Conservation (phyloP, 352 stramenopile species). For the Phytophthora sojae region DNA sequence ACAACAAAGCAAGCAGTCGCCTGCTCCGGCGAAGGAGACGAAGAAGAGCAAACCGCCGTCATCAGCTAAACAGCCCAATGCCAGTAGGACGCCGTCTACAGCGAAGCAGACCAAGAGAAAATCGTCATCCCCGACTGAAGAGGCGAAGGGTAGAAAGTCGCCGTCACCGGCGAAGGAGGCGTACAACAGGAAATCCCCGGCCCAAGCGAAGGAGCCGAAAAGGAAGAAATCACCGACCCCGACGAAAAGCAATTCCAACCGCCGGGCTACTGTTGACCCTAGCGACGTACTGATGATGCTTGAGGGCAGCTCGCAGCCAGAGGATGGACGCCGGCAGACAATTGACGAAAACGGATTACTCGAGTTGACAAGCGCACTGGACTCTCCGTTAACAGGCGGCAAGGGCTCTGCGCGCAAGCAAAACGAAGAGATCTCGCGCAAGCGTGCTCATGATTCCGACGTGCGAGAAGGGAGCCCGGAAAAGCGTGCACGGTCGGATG, state of each 20-base stretch:
- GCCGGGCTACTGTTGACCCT: slow-evolving; percentile 64
- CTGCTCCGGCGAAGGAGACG: background rate
- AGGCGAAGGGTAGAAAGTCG: slow-evolving; percentile 7
- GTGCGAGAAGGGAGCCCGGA: slow-evolving; percentile 9
- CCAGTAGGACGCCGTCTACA: slow-evolving; percentile 9
- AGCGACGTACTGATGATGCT: slow-evolving; percentile 46
- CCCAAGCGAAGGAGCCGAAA: slow-evolving; percentile 15
- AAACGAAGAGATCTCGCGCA: slow-evolving; percentile 32
- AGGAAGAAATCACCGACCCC: slow-evolving; percentile 7
- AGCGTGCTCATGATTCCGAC: slow-evolving; percentile 34
- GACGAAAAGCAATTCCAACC: slow-evolving; percentile 17
- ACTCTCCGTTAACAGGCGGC: slow-evolving; percentile 7
- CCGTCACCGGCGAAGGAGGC: slow-evolving; percentile 7
- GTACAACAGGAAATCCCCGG: slow-evolving; percentile 9
- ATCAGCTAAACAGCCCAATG: slow-evolving; percentile 10
- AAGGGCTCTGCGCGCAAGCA: slow-evolving; percentile 9
- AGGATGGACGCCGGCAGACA: slow-evolving; percentile 56
- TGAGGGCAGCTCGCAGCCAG: slow-evolving; percentile 10
- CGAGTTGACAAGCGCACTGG: slow-evolving; percentile 44
- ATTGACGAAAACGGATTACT: slow-evolving; percentile 63
- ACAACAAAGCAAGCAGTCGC: background rate
- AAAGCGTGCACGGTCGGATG: slow-evolving; percentile 24
- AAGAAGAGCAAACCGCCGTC: background rate
- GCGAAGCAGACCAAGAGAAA: slow-evolving; percentile 20
- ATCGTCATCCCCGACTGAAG: slow-evolving; percentile 9